Percentiles rank a stretch among this genome's conserved stretches.
Conservation (phyloP, 345 rosid species). For the Ailanthus altissimus region DNA sequence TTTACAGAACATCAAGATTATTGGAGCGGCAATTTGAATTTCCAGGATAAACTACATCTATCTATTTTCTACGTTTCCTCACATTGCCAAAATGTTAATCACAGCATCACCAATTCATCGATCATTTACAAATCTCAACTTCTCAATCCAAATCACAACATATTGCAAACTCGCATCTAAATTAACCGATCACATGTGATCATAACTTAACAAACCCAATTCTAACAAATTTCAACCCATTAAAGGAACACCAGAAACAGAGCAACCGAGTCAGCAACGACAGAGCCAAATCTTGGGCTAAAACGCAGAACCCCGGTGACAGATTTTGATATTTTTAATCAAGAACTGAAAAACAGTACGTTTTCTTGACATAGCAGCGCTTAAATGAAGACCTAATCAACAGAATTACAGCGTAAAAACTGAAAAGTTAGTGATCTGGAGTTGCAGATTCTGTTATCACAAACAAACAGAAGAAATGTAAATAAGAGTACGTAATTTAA, state of each 20-base stretch:
- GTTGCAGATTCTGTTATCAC: not conserved
- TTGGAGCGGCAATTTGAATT: not conserved
- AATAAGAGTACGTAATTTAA: not conserved
- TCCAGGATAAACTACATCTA: not conserved
- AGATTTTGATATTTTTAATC: not conserved
- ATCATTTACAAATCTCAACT: conserved; percentile 2
- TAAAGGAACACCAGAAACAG: not conserved
- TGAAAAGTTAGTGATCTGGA: not conserved
- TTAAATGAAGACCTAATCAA: not conserved
- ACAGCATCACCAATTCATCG: not conserved
- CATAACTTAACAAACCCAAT: not conserved
- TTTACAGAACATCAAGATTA: not conserved
- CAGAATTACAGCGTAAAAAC: not conserved
- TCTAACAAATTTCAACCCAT: not conserved
- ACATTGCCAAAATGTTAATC: not conserved
- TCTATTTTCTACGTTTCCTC: not conserved
- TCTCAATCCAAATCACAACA: not conserved
- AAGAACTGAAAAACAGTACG: not conserved
- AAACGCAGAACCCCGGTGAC: not conserved
- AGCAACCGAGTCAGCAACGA: not conserved
- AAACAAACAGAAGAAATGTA: not conserved
- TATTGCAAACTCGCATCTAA: not conserved
- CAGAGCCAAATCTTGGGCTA: not conserved
- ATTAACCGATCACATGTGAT: not conserved
- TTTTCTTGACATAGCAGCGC: not conserved